Base-by-base conservation (phyloP, 257 asterid species). In the Fraxinus excelsior region DNA sequence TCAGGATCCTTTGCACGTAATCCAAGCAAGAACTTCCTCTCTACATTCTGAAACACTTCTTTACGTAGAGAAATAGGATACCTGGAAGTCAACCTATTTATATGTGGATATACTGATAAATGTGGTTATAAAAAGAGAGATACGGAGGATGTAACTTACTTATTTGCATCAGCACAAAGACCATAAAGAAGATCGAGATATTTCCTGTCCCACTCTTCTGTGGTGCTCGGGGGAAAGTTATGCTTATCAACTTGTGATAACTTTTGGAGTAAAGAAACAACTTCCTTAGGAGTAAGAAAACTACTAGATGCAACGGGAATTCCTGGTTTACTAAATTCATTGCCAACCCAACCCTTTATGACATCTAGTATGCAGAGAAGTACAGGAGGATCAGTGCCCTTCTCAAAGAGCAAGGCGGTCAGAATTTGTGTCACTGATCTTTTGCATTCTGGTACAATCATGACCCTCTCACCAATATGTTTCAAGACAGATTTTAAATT, bases 201-300 rank as follows among this genome's bases (percentile, higher is more conserved):
- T 85, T 91, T 93, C 85, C 74, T 84, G 80, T 93, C 98, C 99
- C 99, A 96, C 84, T 96, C 99, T 81, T 96, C 97, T 3, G 80
- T 85, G 78, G 80, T 72, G 85, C 85, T 84, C 53, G 86, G 78
- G 67, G 91, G 82, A 81, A 96, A 93, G 87, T 83, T 89, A 84
- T 85, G 96, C 88, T 90, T 96, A 78, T 96, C 99, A 31, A 96
- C 97, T 85, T 90, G 99, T 53, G 99, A 96, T 80, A 96, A 98
- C 94, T 90, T 96, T 89, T 96, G 98, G 74, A 93, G 92, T 83
- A 96, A 89, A 72, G 99, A 85, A 75, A 96, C 89, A 68, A 93
- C 92, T 78, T 96, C 99, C 95, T 96, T 96, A 40, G 94, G 80
- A 29, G 97, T 79, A 73, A 96, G 83, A 78, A 89, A 90, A 74